A percentile compares a stretch with the other conserved stretches of the same genome.
Conservation (phyloP, 306 rosid genomes). For the Carpinus fangiana region DNA sequence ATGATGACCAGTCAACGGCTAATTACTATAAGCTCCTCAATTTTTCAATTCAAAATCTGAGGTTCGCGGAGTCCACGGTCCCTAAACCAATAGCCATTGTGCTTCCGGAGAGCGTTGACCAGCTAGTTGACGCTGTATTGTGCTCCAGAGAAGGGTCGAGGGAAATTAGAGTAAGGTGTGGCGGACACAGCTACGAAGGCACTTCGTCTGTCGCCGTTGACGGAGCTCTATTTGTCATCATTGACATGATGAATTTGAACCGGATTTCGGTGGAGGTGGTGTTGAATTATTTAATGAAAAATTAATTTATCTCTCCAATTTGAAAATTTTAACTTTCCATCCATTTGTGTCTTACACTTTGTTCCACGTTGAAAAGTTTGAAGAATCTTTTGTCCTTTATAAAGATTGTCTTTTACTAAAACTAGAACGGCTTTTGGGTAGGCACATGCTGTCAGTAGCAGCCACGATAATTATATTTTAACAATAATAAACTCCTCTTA, state of each 20-base stretch:
- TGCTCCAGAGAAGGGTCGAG: constrained; percentile 47
- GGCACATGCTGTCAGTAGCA: no score
- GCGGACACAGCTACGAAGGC: constrained; percentile 90
- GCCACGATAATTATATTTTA: no score
- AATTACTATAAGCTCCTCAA: constrained; percentile 55
- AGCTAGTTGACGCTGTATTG: constrained; percentile 40
- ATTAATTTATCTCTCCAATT: no score
- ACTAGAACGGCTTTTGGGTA: no score
- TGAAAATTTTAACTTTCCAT: no score
- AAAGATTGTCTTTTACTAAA: no score
- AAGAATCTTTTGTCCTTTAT: no score
- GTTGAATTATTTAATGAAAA: no score
- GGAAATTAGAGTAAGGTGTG: constrained; percentile 60
- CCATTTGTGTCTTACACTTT: no score
- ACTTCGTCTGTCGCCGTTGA: constrained; percentile 54
- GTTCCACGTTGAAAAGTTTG: no score
- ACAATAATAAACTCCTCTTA: no score
- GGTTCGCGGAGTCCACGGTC: constrained; percentile 39
- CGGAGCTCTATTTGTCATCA: constrained; percentile 52
- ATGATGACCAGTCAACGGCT: constrained; percentile 31
- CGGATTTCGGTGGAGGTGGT: constrained; percentile 43
- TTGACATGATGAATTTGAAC: constrained; percentile 76
- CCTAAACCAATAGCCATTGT: constrained; percentile 67
- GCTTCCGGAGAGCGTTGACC: constrained; percentile 55
- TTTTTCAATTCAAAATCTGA: constrained; percentile 70